Evolutionary conservation across 2,329 filamentous ascomycete genomes (phyloP), one percentile per base, ranked within the genome.

Genomic region (Apiospora pterosperma): DNA sequence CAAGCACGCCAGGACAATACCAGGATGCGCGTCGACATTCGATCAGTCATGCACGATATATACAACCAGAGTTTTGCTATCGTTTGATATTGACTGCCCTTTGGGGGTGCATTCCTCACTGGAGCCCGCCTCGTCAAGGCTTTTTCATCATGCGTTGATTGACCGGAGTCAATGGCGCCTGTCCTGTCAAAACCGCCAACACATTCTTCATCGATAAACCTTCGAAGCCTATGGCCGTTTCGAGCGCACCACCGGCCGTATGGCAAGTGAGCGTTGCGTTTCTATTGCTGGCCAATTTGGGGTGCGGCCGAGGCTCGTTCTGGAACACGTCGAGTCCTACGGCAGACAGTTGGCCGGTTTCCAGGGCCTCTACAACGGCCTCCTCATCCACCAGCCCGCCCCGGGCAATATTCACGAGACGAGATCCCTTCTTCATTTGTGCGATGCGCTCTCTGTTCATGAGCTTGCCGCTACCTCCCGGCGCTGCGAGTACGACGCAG

Each of bases 11-110:
- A 83, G 66, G 79, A 81, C 36, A 72, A 73, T 5, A 68, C 72
- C 62, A 79, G 78, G 66, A 68, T 74, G 34, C 72, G 80, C 21
- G 77, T 81, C 34, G 80, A 83, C 66, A 81, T 82, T 59, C 76
- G 80, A 25, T 76, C 78, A 1, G 78, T 82, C 21, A 82, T 82
- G 79, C 79, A 81, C 61, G 76, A 76, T 31, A 78, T 83, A 48
- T 86, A 85, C 69, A 80, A 83, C 68, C 79, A 78, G 39, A 80
- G 79, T 68, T 86, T 85, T 76, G 83, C 84, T 1, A 85, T 86
- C 65, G 79, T 86, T 12, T 83, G 68, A 77, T 36, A 60, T 19
- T 21, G 52, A 42, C 61, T 68, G 19, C 10, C 4, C 5, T 16
- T 6, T 14, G 5, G 12, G 38, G 21, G 41, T 3, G 3, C 12